Evolutionary conservation across 2,329 filamentous ascomycete genomes (phyloP), one percentile per base, ranked within the genome.

Genomic region (Elsinoe batatas): DNA sequence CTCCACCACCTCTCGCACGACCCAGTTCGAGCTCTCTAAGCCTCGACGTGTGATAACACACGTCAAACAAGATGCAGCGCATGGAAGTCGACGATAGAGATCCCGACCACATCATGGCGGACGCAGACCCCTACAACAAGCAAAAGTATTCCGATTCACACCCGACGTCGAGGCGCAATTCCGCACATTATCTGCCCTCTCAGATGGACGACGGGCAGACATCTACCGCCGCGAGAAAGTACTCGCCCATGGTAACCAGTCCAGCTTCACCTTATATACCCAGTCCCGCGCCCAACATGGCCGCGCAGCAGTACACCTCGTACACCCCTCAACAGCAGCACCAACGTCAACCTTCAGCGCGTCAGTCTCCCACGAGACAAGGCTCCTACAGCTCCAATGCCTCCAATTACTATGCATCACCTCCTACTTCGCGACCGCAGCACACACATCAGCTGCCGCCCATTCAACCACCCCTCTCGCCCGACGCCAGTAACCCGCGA

Each of bases 171-270:
- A 82, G 89, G 65, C 83, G 91, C 63, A 76, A 82, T 58, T 88
- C 81, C 59, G 81, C 89, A 63, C 85, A 91, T 69, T 87, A 85
- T 62, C 72, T 83, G 61, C 64, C 66, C 49, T 56, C 63, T 10
- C 61, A 67, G 38, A 17, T 59, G 43, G 61, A 60, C 46, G 60
- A 64, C 15, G 63, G 64, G 30, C 84, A 91, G 66, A 83, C 87
- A 58, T 93, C 89, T 42, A 79, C 88, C 51, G 88, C 89, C 57
- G 88, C 90, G 58, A 88, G 94, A 69, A 83, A 91, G 67, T 97
- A 97, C 73, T 97, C 91, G 46, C 93, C 91, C 61, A 96, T 96
- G 91, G 91, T 95, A 69, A 76, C 94, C 59, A 89, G 90, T 58
- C 88, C 90, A 38, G 82, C 85, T 33, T 85, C 87, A 56, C 84